Percentiles rank a stretch among this genome's conserved stretches.
These are phyloP conservation scores for Maudiozyma bulderi DNA, from an alignment of 805 yeast species.

Conservation along the genomic window DNA sequence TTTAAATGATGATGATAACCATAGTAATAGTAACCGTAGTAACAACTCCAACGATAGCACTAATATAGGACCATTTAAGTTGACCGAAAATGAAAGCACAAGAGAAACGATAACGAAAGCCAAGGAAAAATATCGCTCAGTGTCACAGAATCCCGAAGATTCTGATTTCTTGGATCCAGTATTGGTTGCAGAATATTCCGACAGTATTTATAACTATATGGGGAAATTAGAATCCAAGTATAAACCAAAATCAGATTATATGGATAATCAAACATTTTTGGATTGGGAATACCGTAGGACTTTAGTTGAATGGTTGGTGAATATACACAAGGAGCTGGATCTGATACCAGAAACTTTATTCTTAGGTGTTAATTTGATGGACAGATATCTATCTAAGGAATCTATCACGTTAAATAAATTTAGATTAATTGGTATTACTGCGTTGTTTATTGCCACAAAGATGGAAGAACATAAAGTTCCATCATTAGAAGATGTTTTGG, in stretches of 20 bases:
- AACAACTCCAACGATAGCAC: too few relatives aligned
- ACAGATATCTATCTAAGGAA: conserved; percentile 70
- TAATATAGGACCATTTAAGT: not conserved
- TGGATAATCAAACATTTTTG: conserved; percentile 73
- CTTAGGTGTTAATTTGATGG: conserved; percentile 77
- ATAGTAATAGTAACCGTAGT: not conserved
- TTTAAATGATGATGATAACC: not conserved
- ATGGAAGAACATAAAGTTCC: conserved; percentile 93
- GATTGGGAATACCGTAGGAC: conserved; percentile 82
- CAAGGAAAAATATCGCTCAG: not conserved
- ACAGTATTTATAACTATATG: conserved; percentile 65
- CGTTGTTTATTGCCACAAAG: conserved; percentile 87
- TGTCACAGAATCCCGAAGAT: conserved; percentile 43
- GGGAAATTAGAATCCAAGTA: conserved; percentile 59
- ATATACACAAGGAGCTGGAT: conserved; percentile 75
- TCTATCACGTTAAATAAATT: conserved; percentile 70
- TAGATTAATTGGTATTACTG: conserved; percentile 89
- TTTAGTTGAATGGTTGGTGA: conserved; percentile 85
- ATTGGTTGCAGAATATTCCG: conserved; percentile 75
- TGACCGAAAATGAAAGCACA: not conserved
- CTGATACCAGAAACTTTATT: conserved; percentile 81
- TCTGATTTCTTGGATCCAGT: conserved; percentile 71
- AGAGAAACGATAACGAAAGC: conserved; percentile 1
- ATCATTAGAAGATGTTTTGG: conserved; percentile 74
- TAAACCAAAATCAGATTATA: conserved; percentile 68